Evolutionary conservation across 1,139 yeast genomes (phyloP), one percentile per base, ranked within the genome.

Genomic region (Arxiozyma telluris): DNA sequence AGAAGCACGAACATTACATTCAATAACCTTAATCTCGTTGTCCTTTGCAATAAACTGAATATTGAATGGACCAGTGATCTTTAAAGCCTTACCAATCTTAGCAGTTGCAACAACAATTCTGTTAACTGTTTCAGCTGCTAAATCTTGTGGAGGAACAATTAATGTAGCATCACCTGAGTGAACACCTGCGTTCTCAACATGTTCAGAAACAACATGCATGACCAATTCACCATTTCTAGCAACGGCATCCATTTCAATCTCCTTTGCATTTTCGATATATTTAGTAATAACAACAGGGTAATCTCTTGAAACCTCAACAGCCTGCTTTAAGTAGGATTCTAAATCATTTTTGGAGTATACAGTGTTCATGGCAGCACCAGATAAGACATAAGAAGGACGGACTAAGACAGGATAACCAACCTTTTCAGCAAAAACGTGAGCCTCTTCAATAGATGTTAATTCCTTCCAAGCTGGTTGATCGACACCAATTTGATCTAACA

Each of bases 401-500:
- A 93, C 98, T 64, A 93, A 79, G 47, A 93, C 98, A 54, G 98
- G 98, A 74, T 88, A 93, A 44, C 91, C 81, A 52, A 90, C 98
- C 71, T 81, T 83, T 49, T 88, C 86, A 58, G 98, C 98, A 70
- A 93, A 93, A 52, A 76, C 83, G 73, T 89, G 95, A 55, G 98
- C 98, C 71, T 93, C 98, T 49, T 80, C 93, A 58, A 90, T 78
- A 25, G 97, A 88, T 44, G 98, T 90, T 66, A 93, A 82, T 75
- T 93, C 98, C 73, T 91, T 93, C 98, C 98, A 93, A 50, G 97
- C 97, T 53, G 98, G 98, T 75, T 93, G 98, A 74, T 93, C 98
- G 61, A 93, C 98, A 55, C 96, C 97, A 66, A 93, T 93, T 65
- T 82, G 82, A 73, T 93, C 98, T 76, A 93, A 80, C 94, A 93